A percentile compares a stretch with the other conserved stretches of the same genome.
phyloP scores from a whole-genome alignment of 495 filamentous ascomycete species.

The Lasiosphaeris hirsuta region DNA sequence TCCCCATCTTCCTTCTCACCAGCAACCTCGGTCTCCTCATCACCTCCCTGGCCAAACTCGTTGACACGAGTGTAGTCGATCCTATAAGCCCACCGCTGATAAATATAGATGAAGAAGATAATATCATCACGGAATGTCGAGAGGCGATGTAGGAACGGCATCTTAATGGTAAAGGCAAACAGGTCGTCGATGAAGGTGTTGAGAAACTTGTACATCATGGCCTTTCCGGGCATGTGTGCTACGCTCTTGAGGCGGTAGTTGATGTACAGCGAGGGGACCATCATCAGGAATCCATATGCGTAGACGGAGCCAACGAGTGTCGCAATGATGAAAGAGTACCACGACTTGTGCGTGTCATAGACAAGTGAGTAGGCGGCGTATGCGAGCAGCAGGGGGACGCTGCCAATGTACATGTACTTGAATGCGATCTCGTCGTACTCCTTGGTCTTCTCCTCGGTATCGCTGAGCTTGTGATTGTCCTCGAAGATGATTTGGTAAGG shows the following conservation, averaged over 20 bases:
- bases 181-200: conserved; percentile 67
- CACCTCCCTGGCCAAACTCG: conserved; percentile 96
- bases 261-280: conserved; percentile 96
- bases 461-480: conserved; percentile 92
- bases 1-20: conserved; percentile 39
- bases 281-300: conserved; percentile 98
- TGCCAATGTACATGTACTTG: conserved; percentile 88
- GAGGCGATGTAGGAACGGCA: conserved; percentile 93
- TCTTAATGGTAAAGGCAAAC: conserved; percentile 98
- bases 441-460: conserved; percentile 95
- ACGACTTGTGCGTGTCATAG: conserved; percentile 95
- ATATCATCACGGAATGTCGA: conserved; percentile 93
- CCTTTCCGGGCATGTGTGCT: conserved; percentile 93
- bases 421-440: conserved; percentile 98
- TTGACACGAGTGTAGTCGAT: conserved; percentile 91
- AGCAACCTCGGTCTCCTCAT: conserved; percentile 62
- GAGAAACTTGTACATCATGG: conserved; percentile 97
- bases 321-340: conserved; percentile 89
- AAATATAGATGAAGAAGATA: conserved; percentile 98
- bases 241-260: conserved; percentile 97
- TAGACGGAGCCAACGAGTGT: conserved; percentile 95
- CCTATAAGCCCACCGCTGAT: conserved; percentile 90
- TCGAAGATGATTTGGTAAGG: conserved; percentile 87
- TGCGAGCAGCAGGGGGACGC: conserved; percentile 81
- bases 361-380: conserved; percentile 87